Conservation (phyloP, 331 rosid species). For the Quercus lobata region DNA sequence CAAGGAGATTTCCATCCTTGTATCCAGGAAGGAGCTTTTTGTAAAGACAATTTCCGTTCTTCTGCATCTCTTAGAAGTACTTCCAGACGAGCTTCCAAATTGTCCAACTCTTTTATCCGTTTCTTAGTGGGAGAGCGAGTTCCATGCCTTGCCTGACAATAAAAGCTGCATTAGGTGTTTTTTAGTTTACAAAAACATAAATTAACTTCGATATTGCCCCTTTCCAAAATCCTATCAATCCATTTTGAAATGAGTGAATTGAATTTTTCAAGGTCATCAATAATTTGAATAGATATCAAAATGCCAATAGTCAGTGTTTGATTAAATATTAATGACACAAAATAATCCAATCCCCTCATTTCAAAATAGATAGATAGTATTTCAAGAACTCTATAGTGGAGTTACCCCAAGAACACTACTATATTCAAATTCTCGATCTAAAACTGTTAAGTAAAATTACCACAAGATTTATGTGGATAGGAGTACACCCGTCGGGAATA, state of each 20-base stretch:
- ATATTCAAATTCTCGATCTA: background rate
- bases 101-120: slow-evolving; percentile 58
- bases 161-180: slow-evolving; percentile 8
- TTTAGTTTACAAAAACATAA: background rate
- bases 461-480: slow-evolving; percentile 91
- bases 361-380: too few species aligned
- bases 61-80: slow-evolving; percentile 49
- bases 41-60: slow-evolving; percentile 38
- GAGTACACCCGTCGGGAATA: slow-evolving; percentile 72
- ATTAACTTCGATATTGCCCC: background rate
- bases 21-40: slow-evolving; percentile 68
- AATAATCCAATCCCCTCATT: too few species aligned
- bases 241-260: too few species aligned
- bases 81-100: slow-evolving; percentile 45
- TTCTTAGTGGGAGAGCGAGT: slow-evolving; percentile 90
- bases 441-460: slow-evolving; percentile 32
- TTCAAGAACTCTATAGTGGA: too few species aligned
- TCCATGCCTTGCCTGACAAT: slow-evolving; percentile 90
- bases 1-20: slow-evolving; percentile 83
- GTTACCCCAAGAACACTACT: too few species aligned
- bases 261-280: too few species aligned
- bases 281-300: too few species aligned
- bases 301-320: too few species aligned
- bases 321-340: too few species aligned
- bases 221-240: too few species aligned